A percentile compares a stretch with the other conserved stretches of the same genome.
These are phyloP conservation scores for Spencermartinsiella europaea DNA, from an alignment of 805 yeast species.

Conservation along the genomic window DNA sequence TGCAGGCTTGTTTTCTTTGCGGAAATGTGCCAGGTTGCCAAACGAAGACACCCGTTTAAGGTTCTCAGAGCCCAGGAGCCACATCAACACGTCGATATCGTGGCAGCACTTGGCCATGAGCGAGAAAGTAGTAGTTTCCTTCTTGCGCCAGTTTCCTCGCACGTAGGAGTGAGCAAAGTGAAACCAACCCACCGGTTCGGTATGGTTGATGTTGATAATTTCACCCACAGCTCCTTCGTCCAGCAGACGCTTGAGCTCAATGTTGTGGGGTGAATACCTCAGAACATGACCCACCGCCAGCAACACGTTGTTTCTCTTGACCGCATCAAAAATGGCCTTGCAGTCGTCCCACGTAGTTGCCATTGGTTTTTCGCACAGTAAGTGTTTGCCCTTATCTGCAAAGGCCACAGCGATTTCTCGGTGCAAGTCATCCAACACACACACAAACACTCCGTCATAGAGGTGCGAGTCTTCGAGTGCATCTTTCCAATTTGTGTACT, in stretches of 20 bases:
- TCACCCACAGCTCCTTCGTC: conserved; percentile 22
- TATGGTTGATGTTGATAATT: conserved; percentile 24
- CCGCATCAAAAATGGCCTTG: conserved; percentile 20
- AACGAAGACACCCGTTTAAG: conserved; percentile 21
- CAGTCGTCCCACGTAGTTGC: conserved; percentile 25
- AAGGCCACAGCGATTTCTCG: conserved; percentile 25
- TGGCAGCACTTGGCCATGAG: conserved; percentile 29
- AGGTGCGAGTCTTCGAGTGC: conserved; percentile 16
- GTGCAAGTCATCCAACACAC: conserved; percentile 24
- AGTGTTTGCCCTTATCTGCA: conserved; percentile 22
- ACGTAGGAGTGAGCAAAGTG: conserved; percentile 29
- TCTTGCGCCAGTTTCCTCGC: conserved; percentile 26
- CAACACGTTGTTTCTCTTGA: conserved; percentile 19
- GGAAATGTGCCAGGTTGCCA: conserved; percentile 22
- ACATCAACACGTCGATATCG: conserved; percentile 25
- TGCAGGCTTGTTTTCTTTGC: conserved; percentile 20
- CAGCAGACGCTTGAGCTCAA: conserved; percentile 19
- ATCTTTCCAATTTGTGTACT: conserved; percentile 21
- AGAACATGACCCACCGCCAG: conserved; percentile 27
- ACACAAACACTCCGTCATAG: conserved; percentile 23
- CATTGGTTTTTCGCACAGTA: conserved; percentile 26
- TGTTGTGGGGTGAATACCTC: conserved; percentile 26
- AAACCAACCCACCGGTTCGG: conserved; percentile 27
- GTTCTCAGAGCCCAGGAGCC: conserved; percentile 23
- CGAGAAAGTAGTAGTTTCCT: conserved; percentile 21